Evolutionary conservation across 1,139 yeast species (phyloP).

Genomic region (Candida sp.): DNA sequence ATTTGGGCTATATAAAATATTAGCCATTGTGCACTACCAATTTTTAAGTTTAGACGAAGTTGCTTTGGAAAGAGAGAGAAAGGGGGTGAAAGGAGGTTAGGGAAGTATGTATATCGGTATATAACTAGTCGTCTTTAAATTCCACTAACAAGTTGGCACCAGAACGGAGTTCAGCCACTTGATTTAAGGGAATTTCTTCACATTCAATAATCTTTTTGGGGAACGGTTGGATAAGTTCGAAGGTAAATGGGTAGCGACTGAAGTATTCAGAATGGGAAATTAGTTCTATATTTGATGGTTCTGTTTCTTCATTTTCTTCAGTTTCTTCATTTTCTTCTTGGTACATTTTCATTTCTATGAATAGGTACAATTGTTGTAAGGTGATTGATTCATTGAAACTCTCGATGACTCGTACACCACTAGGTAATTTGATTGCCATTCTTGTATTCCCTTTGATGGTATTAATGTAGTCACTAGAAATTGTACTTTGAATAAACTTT

Average conservation of each 20-base stretch:
- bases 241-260: constrained; percentile 24
- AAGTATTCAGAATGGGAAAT: constrained; percentile 16
- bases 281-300: constrained; percentile 5
- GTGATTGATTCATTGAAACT: constrained; percentile 47
- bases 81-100: background rate
- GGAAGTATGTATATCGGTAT: background rate
- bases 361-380: constrained; percentile 62
- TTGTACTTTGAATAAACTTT: constrained; percentile 14
- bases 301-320: constrained; percentile 8
- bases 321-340: constrained; percentile 11
- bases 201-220: constrained; percentile 32
- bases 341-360: constrained; percentile 48
- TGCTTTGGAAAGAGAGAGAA: background rate
- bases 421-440: constrained; percentile 39
- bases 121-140: constrained; percentile 14
- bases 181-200: constrained; percentile 14
- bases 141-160: constrained; percentile 44
- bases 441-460: constrained; percentile 13
- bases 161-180: constrained; percentile 24
- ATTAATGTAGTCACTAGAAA: constrained; percentile 9
- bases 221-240: constrained; percentile 43
- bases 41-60: background rate
- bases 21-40: background rate
- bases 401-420: constrained; percentile 63
- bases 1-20: too few relatives aligned